Evolutionary conservation across 306 rosid species (phyloP), one percentile per base, ranked within the genome.

Genomic region (Acacia crassicarpa): DNA sequence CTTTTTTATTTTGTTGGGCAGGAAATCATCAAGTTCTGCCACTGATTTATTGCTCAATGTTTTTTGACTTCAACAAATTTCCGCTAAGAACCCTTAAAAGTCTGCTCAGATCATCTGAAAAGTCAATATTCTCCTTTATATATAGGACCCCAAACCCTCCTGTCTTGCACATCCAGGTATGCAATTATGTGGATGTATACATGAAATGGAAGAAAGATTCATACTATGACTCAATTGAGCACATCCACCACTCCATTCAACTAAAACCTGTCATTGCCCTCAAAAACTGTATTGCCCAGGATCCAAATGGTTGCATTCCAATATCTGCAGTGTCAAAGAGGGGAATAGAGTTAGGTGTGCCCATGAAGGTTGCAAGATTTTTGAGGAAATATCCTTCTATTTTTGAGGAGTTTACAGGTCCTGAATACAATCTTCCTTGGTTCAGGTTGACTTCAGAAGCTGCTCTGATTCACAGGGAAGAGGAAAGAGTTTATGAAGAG

Each of bases 121-220:
- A 74, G 0, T 19, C 89, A 41, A 66, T 74, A 17, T 54, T 86
- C 56, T 81, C 49, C 70, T 68, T 30, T 72, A 20, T 49, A 20
- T 20, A 4, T 85, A 76, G 41, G 33, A 43, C 73, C 74, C 76
- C 78, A 9, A 35, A 75, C 54, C 82, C 71, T 81, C 88, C 94
- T 69, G 62, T 78, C 78, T 22, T 59, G 9, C 80, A 83, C 84
- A 73, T 84, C 70, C 95, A 84, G 83, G 86, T 82, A 22, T 75
- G 58, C 68, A 75, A 74, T 85, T 95, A 91, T 45, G 98, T 95
- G 35, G 87, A 95, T 86, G 97, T 95, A 58, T 93, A 90, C 81
- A 93, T 93, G 98, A 89, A 91, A 79, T 93, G 98, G 97, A 95
- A 93, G 86, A 89, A 93, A 76, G 98, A 95, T 70, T 72, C 89